phyloP scores from a whole-genome alignment of 768 basidiomycete genomes.

The Lanmaoa pseudosensibilis region DNA sequence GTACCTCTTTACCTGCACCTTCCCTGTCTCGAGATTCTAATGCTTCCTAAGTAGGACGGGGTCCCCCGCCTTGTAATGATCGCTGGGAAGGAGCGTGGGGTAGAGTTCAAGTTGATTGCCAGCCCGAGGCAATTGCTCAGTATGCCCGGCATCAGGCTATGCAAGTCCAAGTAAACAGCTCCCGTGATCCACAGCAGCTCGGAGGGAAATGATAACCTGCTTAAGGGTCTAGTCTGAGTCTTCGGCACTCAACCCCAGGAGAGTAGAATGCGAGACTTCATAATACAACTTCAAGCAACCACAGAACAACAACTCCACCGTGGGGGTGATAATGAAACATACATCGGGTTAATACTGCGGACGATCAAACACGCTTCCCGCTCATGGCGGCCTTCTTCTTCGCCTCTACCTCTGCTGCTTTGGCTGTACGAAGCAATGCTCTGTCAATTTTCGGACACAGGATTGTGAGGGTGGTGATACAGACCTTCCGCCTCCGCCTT shows the following conservation, averaged over 20 bases:
- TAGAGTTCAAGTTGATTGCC: no score
- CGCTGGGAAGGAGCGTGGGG: no score
- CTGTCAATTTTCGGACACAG: background rate
- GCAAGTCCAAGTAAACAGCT: no score
- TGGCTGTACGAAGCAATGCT: slow-evolving; percentile 43
- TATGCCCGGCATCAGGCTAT: no score
- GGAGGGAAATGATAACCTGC: no score
- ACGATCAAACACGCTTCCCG: slow-evolving; percentile 42
- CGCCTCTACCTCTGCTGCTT: slow-evolving; percentile 59
- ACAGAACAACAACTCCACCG: background rate
- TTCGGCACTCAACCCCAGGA: background rate
- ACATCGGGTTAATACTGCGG: background rate
- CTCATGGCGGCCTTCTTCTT: slow-evolving; percentile 48
- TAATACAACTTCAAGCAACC: background rate
- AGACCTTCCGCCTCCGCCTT: slow-evolving; percentile 87
- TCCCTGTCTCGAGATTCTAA: no score
- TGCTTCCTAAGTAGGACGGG: no score
- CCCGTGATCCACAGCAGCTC: no score
- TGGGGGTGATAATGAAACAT: slow-evolving; percentile 1
- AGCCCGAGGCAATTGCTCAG: no score
- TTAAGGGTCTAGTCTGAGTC: no score
- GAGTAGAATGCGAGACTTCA: background rate
- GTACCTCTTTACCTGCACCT: no score
- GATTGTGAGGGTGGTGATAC: slow-evolving; percentile 12
- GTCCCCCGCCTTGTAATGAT: no score